A percentile compares a stretch with the other conserved stretches of the same genome.
Evolutionary conservation across 2,329 filamentous ascomycete species (phyloP).

Genomic region (Pestalotiopsis sp.): DNA sequence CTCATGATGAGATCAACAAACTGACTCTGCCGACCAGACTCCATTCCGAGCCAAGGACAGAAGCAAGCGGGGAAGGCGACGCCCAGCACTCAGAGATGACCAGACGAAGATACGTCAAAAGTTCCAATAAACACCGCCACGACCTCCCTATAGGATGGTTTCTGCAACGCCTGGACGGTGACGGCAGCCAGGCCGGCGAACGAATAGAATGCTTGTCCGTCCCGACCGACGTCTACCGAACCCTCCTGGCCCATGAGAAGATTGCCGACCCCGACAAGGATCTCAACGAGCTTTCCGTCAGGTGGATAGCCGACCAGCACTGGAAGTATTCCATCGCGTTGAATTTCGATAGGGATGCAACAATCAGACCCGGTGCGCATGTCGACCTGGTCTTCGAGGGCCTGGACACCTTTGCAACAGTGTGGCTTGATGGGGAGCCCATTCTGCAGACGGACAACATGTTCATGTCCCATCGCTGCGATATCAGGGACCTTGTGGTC

Average conservation of each 20-base stretch:
- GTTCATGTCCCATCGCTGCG: conserved; percentile 61
- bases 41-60: background rate
- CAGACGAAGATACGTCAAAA: background rate
- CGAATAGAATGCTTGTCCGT: background rate
- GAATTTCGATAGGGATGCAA: background rate
- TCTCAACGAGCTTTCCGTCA: conserved; percentile 9
- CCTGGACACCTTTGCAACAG: conserved; percentile 64
- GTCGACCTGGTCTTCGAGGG: conserved; percentile 59
- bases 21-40: background rate
- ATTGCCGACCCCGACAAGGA: conserved; percentile 5
- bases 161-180: background rate
- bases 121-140: background rate
- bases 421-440: conserved; percentile 53
- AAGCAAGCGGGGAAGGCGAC: background rate
- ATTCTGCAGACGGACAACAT: conserved; percentile 64
- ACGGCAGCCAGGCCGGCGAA: background rate
- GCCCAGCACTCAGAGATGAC: background rate
- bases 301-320: conserved; percentile 6
- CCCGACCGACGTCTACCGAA: conserved; percentile 5
- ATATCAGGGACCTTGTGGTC: conserved; percentile 47
- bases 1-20: no score
- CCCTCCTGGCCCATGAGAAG: conserved; percentile 1
- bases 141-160: conserved; percentile 1
- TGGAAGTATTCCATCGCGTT: conserved; percentile 1
- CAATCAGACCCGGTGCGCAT: background rate